Evolutionary conservation across 768 basidiomycete species (phyloP).

Genomic region (Leucosporidium yakuticum): DNA sequence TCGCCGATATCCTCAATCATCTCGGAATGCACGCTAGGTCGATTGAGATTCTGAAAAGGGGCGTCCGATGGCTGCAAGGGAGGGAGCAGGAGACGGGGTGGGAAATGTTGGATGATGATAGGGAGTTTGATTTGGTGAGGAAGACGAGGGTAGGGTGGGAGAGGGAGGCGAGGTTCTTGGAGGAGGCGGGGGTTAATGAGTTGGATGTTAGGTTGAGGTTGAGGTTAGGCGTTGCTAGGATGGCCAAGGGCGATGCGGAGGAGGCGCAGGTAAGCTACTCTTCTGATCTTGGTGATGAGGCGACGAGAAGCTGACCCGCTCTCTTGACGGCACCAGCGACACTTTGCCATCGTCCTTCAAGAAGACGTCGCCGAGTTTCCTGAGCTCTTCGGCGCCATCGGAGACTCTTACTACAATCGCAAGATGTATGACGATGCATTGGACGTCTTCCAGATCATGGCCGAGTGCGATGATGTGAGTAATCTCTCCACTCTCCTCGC

Average conservation of each 20-base stretch:
- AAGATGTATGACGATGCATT: constrained; percentile 72
- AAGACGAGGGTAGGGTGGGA: constrained; percentile 44
- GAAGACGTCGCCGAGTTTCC: constrained; percentile 73
- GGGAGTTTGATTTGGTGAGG: constrained; percentile 62
- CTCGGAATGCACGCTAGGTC: constrained; percentile 63
- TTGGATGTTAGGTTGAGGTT: constrained; percentile 75
- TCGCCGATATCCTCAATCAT: constrained; percentile 76
- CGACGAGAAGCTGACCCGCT: neutral
- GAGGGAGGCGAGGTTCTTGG: constrained; percentile 45
- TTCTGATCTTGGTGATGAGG: neutral
- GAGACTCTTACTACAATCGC: constrained; percentile 72
- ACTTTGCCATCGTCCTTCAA: constrained; percentile 63
- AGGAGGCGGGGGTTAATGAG: constrained; percentile 44
- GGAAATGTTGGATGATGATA: constrained; percentile 76
- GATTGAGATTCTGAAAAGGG: constrained; percentile 62
- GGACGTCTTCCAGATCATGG: constrained; percentile 71
- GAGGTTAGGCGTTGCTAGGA: constrained; percentile 71
- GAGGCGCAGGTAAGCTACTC: constrained; percentile 65
- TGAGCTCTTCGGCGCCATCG: constrained; percentile 72
- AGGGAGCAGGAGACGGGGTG: constrained; percentile 66
- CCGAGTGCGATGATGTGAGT: constrained; percentile 65
- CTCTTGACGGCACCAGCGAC: constrained; percentile 52
- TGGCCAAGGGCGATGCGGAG: constrained; percentile 68
- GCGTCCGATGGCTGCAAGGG: constrained; percentile 88
- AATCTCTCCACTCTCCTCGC: neutral